A percentile compares a stretch with the other conserved stretches of the same genome.
Conservation (phyloP, 2,329 filamentous ascomycete genomes). For the Curvularia lunata region DNA sequence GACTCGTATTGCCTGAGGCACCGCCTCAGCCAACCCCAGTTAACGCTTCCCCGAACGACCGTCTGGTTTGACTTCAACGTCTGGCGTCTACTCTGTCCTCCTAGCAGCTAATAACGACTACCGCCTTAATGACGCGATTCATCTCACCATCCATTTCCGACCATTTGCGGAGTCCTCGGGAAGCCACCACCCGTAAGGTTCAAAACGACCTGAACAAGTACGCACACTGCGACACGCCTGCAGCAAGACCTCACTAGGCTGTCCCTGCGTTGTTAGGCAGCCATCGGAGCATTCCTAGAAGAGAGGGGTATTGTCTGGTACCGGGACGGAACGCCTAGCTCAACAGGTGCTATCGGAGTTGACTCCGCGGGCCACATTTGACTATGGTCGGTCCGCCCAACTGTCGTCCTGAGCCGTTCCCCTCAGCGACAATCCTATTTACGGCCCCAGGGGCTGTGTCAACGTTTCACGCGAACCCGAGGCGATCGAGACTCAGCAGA, state of each 20-base stretch:
- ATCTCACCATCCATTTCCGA: background rate
- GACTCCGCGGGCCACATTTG: conserved; percentile 5
- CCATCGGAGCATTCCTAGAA: conserved; percentile 9
- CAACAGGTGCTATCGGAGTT: conserved; percentile 5
- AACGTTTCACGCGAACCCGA: conserved; percentile 1
- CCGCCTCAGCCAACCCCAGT: background rate
- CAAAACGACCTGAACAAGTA: background rate
- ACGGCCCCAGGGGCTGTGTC: background rate
- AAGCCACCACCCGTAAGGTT: no score
- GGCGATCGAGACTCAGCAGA: background rate
- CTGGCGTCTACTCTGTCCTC: background rate
- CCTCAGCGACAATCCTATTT: background rate
- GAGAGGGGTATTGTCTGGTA: conserved; percentile 4
- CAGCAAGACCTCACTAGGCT: conserved; percentile 6
- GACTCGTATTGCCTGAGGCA: conserved; percentile 7
- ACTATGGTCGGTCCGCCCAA: conserved; percentile 2
- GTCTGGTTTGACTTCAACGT: background rate
- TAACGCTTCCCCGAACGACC: conserved; percentile 8
- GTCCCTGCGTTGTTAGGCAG: conserved; percentile 8
- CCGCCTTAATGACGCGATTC: no score
- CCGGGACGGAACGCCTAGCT: conserved; percentile 8
- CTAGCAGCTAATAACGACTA: background rate
- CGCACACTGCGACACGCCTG: background rate
- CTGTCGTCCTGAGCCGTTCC: background rate
- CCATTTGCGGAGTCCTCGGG: background rate